Evolutionary conservation across 148 eudicot species (phyloP), one percentile per base, ranked within the genome.

Genomic region (Arctostaphylos glauca): DNA sequence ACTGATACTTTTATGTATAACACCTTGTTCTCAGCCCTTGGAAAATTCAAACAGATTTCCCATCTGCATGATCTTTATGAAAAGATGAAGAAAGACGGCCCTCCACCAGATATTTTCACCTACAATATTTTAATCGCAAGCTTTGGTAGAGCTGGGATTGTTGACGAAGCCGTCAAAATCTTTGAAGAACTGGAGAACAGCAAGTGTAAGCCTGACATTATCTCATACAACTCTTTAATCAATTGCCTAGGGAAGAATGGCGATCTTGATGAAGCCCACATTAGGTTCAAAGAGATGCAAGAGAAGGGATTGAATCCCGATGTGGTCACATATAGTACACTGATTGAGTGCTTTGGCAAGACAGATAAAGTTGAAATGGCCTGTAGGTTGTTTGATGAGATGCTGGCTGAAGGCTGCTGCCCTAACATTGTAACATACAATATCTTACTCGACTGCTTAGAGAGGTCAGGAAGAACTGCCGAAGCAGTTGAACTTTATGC

Each of bases 271-370:
- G 98, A 95, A 89, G 98, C 98, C 16, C 98, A 96, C 85, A 91
- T 96, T 90, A 93, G 93, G 84, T 93, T 96, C 83, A 90, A 84
- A 82, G 98, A 96, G 84, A 95, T 95, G 98, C 94, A 90, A 83
- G 98, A 95, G 84, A 96, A 89, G 86, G 98, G 98, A 14, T 80
- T 94, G 77, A 92, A 86, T 80, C 98, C 98, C 62, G 98, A 96
- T 85, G 98, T 96, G 46, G 90, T 96, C 68, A 93, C 98, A 1
- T 96, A 89, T 76, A 96, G 98, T 87, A 96, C 98, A 13, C 89
- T 96, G 18, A 96, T 96, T 5, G 98, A 96, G 90, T 94, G 98
- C 86, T 96, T 96, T 89, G 98, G 98, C 13, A 96, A 96, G 90
- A 81, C 93, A 2, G 95, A 94, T 76, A 94, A 88, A 88, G 97